Percentiles rank a stretch among this genome's conserved stretches.
These are phyloP conservation scores for Fusarium tuaranense DNA, from an alignment of 2,329 filamentous ascomycete genomes.

Conservation along the genomic window DNA sequence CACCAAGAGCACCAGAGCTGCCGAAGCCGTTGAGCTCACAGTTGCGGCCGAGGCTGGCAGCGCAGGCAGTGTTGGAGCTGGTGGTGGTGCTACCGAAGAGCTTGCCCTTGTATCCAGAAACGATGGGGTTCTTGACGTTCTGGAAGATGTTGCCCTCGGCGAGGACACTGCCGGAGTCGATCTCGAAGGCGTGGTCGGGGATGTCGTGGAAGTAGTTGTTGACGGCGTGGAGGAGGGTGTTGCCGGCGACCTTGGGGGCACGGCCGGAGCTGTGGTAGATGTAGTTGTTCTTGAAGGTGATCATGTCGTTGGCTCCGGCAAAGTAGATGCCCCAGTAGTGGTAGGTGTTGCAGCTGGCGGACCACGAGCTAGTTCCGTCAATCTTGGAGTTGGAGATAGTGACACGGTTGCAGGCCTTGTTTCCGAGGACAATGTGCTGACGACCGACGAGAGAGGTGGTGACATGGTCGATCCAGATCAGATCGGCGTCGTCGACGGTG, in stretches of 20 bases:
- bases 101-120: conserved; percentile 48
- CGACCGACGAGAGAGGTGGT: conserved; percentile 69
- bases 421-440: conserved; percentile 71
- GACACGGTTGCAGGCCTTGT: conserved; percentile 63
- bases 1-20: conserved; percentile 52
- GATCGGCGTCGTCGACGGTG: conserved; percentile 60
- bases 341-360: conserved; percentile 67
- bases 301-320: conserved; percentile 63
- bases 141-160: conserved; percentile 71
- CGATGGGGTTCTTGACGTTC: conserved; percentile 59
- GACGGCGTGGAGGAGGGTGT: conserved; percentile 67
- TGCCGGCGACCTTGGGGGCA: conserved; percentile 67
- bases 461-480: conserved; percentile 65
- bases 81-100: conserved; percentile 49
- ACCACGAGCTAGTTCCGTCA: conserved; percentile 65
- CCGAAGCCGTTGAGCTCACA: conserved; percentile 65
- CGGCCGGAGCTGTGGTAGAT: conserved; percentile 69
- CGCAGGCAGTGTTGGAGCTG: conserved; percentile 55
- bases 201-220: conserved; percentile 72
- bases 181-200: conserved; percentile 69
- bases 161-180: conserved; percentile 58
- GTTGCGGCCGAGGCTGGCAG: conserved; percentile 57
- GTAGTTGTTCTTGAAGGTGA: conserved; percentile 72
- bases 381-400: conserved; percentile 72
- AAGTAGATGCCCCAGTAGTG: conserved; percentile 73